Conservation (phyloP, 2,329 filamentous ascomycete genomes). For the Trichoderma sp. region DNA sequence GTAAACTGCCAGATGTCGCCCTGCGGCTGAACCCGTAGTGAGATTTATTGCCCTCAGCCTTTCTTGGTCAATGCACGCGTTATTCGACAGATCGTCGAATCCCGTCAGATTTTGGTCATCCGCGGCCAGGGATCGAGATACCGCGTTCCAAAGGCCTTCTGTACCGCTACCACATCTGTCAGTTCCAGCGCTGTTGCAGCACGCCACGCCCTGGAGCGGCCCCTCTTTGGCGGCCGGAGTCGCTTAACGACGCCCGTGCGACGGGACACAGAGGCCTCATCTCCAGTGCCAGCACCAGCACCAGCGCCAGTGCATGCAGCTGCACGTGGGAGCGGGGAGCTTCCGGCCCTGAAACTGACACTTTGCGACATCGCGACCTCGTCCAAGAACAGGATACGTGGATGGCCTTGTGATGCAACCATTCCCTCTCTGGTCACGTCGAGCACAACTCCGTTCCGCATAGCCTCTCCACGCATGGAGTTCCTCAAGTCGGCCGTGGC, state of each 20-base stretch:
- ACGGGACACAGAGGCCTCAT: background rate
- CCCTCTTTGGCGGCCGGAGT: conserved; percentile 16
- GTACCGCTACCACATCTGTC: background rate
- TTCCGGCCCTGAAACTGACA: conserved; percentile 1
- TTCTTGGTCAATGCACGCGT: no score
- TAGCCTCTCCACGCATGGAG: conserved; percentile 65
- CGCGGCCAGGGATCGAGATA: background rate
- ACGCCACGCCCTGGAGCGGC: conserved; percentile 20
- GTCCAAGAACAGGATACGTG: background rate
- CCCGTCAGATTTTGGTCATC: conserved; percentile 1
- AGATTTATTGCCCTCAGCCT: background rate
- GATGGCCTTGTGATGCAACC: background rate
- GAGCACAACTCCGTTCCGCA: background rate
- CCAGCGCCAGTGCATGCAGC: no score
- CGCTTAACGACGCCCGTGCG: conserved; percentile 15
- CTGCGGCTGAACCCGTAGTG: background rate
- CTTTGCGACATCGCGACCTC: background rate
- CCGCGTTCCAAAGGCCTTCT: conserved; percentile 3
- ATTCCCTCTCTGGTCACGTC: background rate
- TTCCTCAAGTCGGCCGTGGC: conserved; percentile 97
- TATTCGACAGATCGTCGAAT: background rate
- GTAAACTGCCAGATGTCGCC: background rate
- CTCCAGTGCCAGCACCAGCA: no score
- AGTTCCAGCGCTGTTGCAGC: conserved; percentile 12
- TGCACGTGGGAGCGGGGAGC: conserved; percentile 26